A percentile compares a stretch with the other conserved stretches of the same genome.
Evolutionary conservation across 2,329 filamentous ascomycete species (phyloP).

Genomic region (Teratosphaeria destructans): DNA sequence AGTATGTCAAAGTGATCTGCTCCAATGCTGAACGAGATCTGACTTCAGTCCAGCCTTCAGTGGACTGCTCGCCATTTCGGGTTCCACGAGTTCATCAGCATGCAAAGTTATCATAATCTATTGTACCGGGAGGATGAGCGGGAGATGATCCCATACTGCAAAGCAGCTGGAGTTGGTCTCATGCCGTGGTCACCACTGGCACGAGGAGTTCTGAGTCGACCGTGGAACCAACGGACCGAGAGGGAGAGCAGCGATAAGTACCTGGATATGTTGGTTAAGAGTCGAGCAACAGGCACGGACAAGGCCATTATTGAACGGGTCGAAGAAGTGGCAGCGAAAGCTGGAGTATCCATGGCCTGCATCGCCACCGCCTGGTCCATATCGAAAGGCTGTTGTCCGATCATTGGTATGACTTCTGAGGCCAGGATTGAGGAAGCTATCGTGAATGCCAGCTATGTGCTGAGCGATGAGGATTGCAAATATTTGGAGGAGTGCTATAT

Average conservation of each 20-base stretch:
- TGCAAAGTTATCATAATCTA: conserved; percentile 51
- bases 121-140: conserved; percentile 53
- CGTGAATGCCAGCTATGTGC: conserved; percentile 32
- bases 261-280: conserved; percentile 9
- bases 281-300: conserved; percentile 12
- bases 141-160: conserved; percentile 44
- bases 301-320: conserved; percentile 31
- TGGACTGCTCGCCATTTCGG: conserved; percentile 46
- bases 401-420: conserved; percentile 50
- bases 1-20: conserved; percentile 20
- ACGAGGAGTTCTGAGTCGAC: conserved; percentile 17
- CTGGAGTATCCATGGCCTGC: conserved; percentile 23
- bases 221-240: conserved; percentile 8
- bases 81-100: conserved; percentile 51
- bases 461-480: conserved; percentile 49
- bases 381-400: conserved; percentile 40
- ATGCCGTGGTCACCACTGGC: conserved; percentile 30
- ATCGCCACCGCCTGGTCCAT: conserved; percentile 27
- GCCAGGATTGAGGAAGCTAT: conserved; percentile 52
- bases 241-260: conserved; percentile 12
- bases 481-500: conserved; percentile 53
- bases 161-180: conserved; percentile 39
- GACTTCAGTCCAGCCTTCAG: conserved; percentile 25
- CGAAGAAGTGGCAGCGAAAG: conserved; percentile 31
- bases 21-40: no score